Base-by-base conservation (phyloP, 306 rosid genomes). In the Casuarina glauca region DNA sequence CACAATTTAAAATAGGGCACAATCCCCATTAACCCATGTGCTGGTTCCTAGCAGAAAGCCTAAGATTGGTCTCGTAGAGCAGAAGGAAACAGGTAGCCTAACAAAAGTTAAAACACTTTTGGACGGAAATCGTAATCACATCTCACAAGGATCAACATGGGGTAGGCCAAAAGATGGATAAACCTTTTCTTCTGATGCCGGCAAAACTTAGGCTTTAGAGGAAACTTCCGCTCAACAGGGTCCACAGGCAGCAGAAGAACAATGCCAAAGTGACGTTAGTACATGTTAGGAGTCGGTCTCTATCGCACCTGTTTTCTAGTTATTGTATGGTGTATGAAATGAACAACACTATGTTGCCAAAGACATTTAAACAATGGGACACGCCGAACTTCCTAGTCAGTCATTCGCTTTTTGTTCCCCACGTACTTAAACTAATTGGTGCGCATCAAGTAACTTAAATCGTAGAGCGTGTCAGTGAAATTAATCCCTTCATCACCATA, bases 61-160 rank as follows among this genome's bases (percentile, higher is more conserved):
- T 35, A 9, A 62, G 44, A 62, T 4, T 1, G 63, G 2, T 9
- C 2, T 9, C 7, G 63, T 46, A 69, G 70, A 84, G 71, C 73
- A 86, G 73, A 77, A 45, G 51, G 66, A 74, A 81, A 72, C 62
- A 81, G 87, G 81, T 70, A 77, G 81, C 78, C 77, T 79, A 69
- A 57, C 63, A 26, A 20, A 57, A 20, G 63, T 36, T 36, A 8
- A 57, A 57, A 35, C 2, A 35, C 75, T 61, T 36, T 51, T 79
- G 79, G 15, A 57, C 66, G 72, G 49, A 83, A 83, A 57, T 72
- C 79, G 68, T 70, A 70, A 66, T 64, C 71, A 75, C 46, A 72
- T 68, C 74, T 81, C 76, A 69, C 77, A 70, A 58, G 67, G 76
- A 78, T 58, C 42, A 76, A 6, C 3, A 20, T 58, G 17, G 57